Evolutionary conservation across 306 rosid genomes (phyloP).

Genomic region (Calophaca sinica): DNA sequence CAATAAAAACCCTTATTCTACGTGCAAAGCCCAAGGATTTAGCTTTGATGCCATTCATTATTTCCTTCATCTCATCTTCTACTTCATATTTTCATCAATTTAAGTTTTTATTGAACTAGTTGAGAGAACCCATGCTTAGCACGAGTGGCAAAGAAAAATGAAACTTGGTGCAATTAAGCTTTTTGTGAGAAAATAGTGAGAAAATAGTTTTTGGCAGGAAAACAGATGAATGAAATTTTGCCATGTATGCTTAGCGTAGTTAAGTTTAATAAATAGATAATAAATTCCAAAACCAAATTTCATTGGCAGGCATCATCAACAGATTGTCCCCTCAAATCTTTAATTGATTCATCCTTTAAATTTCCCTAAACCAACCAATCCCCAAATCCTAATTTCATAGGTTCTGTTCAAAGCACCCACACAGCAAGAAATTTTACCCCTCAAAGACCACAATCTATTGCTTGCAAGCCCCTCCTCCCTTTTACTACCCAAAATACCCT

Average conservation of each 20-base stretch:
- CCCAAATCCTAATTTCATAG: background rate
- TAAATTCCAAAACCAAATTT: background rate
- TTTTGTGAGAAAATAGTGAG: no score
- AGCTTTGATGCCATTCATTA: background rate
- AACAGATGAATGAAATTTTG: no score
- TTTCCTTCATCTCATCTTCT: background rate
- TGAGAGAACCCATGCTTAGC: no score
- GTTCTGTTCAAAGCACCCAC: conserved; percentile 22
- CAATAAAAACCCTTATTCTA: conserved; percentile 7
- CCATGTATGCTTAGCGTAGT: no score
- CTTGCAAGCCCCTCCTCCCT: conserved; percentile 16
- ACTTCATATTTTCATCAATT: no score
- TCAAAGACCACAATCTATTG: conserved; percentile 32
- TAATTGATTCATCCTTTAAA: background rate
- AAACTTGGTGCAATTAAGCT: no score
- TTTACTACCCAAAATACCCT: conserved; percentile 6
- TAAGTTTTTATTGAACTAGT: no score
- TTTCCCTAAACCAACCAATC: conserved; percentile 14
- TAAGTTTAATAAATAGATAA: no score
- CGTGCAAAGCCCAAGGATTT: background rate
- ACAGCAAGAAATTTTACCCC: conserved; percentile 4
- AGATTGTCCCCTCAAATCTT: background rate
- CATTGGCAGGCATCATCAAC: conserved; percentile 1
- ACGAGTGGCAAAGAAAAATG: no score
- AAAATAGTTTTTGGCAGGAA: no score